Conservation (phyloP, 2,329 filamentous ascomycete species). For the Colletotrichum sp. region DNA sequence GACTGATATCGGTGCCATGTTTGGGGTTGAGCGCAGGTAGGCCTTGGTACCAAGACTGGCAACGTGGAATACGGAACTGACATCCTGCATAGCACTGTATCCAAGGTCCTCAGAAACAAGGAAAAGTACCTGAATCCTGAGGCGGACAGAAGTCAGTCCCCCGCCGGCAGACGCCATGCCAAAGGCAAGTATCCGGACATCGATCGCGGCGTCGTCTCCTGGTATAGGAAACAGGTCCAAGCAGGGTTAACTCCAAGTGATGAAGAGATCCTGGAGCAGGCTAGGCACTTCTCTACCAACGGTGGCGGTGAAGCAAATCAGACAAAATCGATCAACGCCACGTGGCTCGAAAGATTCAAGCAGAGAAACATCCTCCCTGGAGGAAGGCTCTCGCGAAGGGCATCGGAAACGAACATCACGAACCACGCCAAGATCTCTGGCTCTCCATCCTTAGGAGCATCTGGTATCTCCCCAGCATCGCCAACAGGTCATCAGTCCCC, state of each 20-base stretch:
- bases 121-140: constrained; percentile 85
- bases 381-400: constrained; percentile 57
- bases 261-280: constrained; percentile 84
- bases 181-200: constrained; percentile 91
- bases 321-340: constrained; percentile 72
- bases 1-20: constrained; percentile 93
- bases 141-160: constrained; percentile 79
- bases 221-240: constrained; percentile 81
- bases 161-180: constrained; percentile 69
- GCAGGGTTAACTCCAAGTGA: constrained; percentile 78
- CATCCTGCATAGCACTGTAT: constrained; percentile 78
- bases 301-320: constrained; percentile 70
- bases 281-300: constrained; percentile 74
- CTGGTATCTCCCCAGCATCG: constrained; percentile 75
- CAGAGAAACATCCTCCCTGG: constrained; percentile 71
- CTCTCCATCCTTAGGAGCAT: constrained; percentile 57
- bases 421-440: constrained; percentile 66
- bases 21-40: constrained; percentile 97
- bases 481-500: constrained; percentile 71
- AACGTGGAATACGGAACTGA: constrained; percentile 28
- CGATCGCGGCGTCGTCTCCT: constrained; percentile 87
- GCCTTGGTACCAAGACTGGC: constrained; percentile 23
- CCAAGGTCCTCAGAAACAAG: constrained; percentile 92
- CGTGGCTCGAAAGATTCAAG: constrained; percentile 96
- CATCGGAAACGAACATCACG: constrained; percentile 73